These are phyloP conservation scores for Amborella trichopoda DNA, from an alignment of 164 flowering plant species.

Conservation along the genomic window DNA sequence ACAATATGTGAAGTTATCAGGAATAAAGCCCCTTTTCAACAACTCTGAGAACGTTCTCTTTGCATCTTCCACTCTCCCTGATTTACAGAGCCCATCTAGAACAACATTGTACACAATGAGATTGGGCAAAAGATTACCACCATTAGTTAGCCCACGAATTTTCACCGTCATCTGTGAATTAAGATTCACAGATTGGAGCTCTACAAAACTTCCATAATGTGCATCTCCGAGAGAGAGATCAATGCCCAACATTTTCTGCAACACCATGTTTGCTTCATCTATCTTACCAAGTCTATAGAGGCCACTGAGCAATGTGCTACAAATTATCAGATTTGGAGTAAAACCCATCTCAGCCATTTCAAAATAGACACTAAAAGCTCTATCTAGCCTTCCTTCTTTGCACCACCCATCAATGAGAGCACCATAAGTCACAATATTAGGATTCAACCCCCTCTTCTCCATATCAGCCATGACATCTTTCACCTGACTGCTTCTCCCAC, in stretches of 20 bases:
- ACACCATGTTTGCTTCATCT: constrained; percentile 48
- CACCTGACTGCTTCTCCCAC: constrained; percentile 21
- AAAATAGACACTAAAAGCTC: constrained; percentile 39
- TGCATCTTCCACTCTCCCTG: constrained; percentile 51
- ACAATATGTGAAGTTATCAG: constrained; percentile 69
- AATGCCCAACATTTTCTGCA: constrained; percentile 50
- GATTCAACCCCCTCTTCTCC: constrained; percentile 29
- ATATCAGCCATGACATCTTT: constrained; percentile 44
- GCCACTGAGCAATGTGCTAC: constrained; percentile 46
- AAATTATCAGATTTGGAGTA: constrained; percentile 43
- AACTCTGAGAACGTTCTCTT: constrained; percentile 27
- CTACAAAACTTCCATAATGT: constrained; percentile 8
- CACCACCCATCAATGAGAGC: constrained; percentile 75
- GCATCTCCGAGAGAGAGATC: constrained; percentile 14
- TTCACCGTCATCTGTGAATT: constrained; percentile 25
- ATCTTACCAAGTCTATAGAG: constrained; percentile 48
- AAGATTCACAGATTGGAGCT: too few species aligned
- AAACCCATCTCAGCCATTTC: constrained; percentile 61
- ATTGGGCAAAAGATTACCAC: constrained; percentile 28
- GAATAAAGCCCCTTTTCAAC: constrained; percentile 41
- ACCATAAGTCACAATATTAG: constrained; percentile 59
- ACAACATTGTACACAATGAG: constrained; percentile 53
- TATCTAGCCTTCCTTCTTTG: constrained; percentile 44
- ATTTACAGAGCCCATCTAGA: constrained; percentile 58
- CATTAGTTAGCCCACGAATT: constrained; percentile 30